Conservation (phyloP, 345 rosid species). For the Orychophragmus violaceus region DNA sequence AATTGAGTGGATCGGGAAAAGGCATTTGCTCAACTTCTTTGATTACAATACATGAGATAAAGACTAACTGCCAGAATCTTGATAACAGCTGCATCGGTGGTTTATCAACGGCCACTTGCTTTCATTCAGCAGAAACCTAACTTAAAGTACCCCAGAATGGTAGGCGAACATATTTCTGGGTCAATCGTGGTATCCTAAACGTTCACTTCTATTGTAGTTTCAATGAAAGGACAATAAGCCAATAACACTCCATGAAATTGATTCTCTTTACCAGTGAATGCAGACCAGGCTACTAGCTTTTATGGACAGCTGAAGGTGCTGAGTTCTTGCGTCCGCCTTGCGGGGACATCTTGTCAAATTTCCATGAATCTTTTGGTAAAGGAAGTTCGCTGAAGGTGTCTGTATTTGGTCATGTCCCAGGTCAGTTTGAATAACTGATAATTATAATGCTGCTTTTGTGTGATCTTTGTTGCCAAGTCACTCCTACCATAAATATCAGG, state of each 20-base stretch:
- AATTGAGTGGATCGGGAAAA: constrained; percentile 52
- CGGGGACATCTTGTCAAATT: neutral
- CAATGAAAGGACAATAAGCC: neutral
- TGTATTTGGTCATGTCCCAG: constrained; percentile 3
- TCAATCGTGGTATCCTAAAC: neutral
- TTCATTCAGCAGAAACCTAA: constrained; percentile 47
- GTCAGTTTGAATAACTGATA: constrained; percentile 7
- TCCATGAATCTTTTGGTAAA: neutral
- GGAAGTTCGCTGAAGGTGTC: neutral
- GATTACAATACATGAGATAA: constrained; percentile 29
- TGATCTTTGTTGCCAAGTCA: neutral
- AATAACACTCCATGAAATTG: no score
- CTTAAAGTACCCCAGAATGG: constrained; percentile 35
- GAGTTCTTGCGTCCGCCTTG: neutral
- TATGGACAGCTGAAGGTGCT: neutral
- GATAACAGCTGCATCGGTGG: constrained; percentile 61
- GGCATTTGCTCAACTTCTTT: constrained; percentile 50
- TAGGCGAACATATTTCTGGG: neutral
- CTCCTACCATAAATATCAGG: neutral
- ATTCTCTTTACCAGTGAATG: constrained; percentile 4
- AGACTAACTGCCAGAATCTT: constrained; percentile 58
- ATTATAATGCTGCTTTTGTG: neutral
- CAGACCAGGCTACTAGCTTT: constrained; percentile 2
- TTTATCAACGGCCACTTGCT: constrained; percentile 45
- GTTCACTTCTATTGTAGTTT: neutral